Base-by-base conservation (phyloP, 2,329 filamentous ascomycete species). In the Fusarium fracticaudum region DNA sequence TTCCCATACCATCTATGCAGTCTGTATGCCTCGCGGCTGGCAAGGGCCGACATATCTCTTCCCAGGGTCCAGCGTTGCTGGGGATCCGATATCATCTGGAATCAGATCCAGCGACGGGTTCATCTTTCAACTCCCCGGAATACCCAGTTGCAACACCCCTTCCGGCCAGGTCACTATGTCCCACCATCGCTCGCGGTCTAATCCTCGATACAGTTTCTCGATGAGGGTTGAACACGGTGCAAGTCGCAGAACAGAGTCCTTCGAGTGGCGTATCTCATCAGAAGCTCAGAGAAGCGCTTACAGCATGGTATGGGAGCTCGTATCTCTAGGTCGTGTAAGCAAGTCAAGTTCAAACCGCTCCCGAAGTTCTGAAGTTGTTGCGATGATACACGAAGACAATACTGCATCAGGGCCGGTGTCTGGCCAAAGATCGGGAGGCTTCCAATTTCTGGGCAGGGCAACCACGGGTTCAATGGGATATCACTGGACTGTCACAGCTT, bases 401-500 rank as follows among this genome's bases (percentile, higher is more conserved):
- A 22, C 20, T 4, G n/a, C 35, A 7, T 58, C 43, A 5, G 35
- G 18, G 8, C 40, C 50, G 0, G 38, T 13, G 1, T 40, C 54
- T 22, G 18, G 10, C 6, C 37, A 68, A 5, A 31, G n/a, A 8
- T 47, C 67, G 12, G 74, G 74, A 0, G 66, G 61, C 0, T 71
- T 76, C 15, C 69, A 69, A 10, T 64, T 71, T 20, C 4, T 38
- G 4, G 74, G 74, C 2, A 73, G 66, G 17, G 53, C 74, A 2
- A 47, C 55, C 6, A 69, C 69, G 0, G 41, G 35, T 2, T 71
- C 68, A 6, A 50, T 76, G 47, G 74, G 74, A 2, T 70, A 73
- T 22, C 60, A 72, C 18, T 76, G 69, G 64, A 31, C 63, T 12
- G 31, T 76, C 5, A 65, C 71, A 53, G 74, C 67, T 12, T 17